A percentile compares a stretch with the other conserved stretches of the same genome.
Evolutionary conservation across 2,329 filamentous ascomycete species (phyloP).

Genomic region (Clonostachys byssicola): DNA sequence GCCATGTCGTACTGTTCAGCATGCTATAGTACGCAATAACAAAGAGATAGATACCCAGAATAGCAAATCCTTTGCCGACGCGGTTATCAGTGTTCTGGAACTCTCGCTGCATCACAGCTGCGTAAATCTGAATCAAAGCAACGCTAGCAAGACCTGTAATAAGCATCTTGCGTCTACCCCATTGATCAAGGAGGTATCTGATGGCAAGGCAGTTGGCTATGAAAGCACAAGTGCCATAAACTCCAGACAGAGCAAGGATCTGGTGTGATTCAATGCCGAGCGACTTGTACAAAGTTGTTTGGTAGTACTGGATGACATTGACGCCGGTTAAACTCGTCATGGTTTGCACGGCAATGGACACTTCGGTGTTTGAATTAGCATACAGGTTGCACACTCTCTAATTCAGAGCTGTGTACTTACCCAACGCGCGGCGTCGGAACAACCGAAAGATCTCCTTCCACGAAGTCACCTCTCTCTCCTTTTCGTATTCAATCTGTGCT

Average conservation of each 20-base stretch:
- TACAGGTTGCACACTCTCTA: not conserved
- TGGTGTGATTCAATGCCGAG: constrained; percentile 40
- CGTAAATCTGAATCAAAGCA: constrained; percentile 53
- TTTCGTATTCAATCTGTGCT: constrained; percentile 51
- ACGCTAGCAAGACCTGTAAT: constrained; percentile 45
- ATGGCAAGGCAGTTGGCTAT: constrained; percentile 45
- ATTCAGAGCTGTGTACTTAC: constrained; percentile 20
- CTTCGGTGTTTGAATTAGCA: constrained; percentile 6
- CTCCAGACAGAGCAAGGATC: constrained; percentile 41
- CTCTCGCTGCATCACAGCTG: constrained; percentile 51
- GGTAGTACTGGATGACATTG: constrained; percentile 19
- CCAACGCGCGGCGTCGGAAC: constrained; percentile 45
- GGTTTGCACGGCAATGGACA: constrained; percentile 48
- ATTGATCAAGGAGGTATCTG: constrained; percentile 48
- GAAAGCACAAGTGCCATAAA: constrained; percentile 45
- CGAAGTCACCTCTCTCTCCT: constrained; percentile 47
- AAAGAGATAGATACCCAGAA: constrained; percentile 56
- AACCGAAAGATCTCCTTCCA: constrained; percentile 46
- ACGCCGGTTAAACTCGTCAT: constrained; percentile 17
- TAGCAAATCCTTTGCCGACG: constrained; percentile 54
- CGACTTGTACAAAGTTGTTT: constrained; percentile 25
- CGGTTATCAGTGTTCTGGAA: constrained; percentile 51
- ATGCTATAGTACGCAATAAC: constrained; percentile 49
- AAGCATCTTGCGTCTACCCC: constrained; percentile 57
- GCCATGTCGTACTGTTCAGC: constrained; percentile 50